Evolutionary conservation across 257 asterid genomes (phyloP).

Genomic region (Nemophila menziesii): DNA sequence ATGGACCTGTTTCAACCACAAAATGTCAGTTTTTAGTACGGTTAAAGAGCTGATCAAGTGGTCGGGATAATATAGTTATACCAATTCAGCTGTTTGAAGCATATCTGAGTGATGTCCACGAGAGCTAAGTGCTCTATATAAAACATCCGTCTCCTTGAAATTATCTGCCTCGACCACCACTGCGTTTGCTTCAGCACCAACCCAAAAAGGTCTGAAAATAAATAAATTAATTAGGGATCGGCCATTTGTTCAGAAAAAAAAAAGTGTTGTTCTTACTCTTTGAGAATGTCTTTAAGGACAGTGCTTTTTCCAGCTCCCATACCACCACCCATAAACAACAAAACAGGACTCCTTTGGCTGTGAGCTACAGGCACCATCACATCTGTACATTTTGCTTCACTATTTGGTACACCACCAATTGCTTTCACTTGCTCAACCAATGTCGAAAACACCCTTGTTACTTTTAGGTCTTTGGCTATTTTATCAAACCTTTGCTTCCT

Average conservation of each 20-base stretch:
- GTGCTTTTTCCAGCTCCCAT: constrained; percentile 99
- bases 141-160: constrained; percentile 87
- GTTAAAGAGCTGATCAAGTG: too few species aligned
- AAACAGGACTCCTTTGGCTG: constrained; percentile 67
- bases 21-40: not conserved
- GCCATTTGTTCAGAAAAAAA: not conserved
- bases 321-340: constrained; percentile 96
- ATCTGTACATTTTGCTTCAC: constrained; percentile 32
- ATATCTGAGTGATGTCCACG: constrained; percentile 84
- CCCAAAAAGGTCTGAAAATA: constrained; percentile 68
- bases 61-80: too few species aligned
- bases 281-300: constrained; percentile 77
- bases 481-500: constrained; percentile 86
- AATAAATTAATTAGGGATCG: not conserved
- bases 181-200: constrained; percentile 57
- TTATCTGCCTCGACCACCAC: constrained; percentile 94
- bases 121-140: constrained; percentile 71
- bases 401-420: constrained; percentile 29
- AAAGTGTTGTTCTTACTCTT: constrained; percentile 42
- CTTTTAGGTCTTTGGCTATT: constrained; percentile 59
- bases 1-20: constrained; percentile 55
- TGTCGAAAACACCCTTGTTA: constrained; percentile 58
- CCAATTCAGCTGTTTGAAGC: constrained; percentile 91
- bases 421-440: constrained; percentile 82
- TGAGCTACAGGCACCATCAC: constrained; percentile 82